These are phyloP conservation scores for Spirogloea muscicola DNA, from an alignment of 139 green algal species.

Conservation along the genomic window DNA sequence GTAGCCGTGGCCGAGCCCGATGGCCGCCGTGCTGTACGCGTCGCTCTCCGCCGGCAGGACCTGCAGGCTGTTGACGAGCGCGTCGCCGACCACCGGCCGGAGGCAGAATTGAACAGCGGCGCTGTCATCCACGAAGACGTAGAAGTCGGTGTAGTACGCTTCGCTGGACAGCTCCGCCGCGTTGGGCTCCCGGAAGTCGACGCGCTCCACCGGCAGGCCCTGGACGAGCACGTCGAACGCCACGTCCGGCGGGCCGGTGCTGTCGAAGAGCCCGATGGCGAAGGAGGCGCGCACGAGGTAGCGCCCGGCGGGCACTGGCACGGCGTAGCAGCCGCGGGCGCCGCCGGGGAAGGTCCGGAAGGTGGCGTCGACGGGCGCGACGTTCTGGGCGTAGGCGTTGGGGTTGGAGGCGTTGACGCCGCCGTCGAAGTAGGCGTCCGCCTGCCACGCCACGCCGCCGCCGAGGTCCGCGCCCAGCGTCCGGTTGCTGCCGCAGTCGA, in stretches of 20 bases:
- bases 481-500: slow-evolving; percentile 23
- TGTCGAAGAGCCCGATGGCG: slow-evolving; percentile 17
- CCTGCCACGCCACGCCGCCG: slow-evolving; percentile 6
- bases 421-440: slow-evolving; percentile 8
- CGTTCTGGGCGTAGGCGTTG: neutral
- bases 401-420: slow-evolving; percentile 1
- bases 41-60: slow-evolving; percentile 3
- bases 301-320: neutral
- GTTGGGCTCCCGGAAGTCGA: neutral
- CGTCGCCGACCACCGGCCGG: neutral
- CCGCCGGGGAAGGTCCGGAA: slow-evolving; percentile 1
- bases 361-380: neutral
- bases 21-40: slow-evolving; percentile 10
- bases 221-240: slow-evolving; percentile 12
- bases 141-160: slow-evolving; percentile 11
- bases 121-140: slow-evolving; percentile 1
- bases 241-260: neutral
- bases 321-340: slow-evolving; percentile 3
- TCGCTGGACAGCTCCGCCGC: too few relatives aligned
- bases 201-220: neutral
- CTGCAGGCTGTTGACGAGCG: slow-evolving; percentile 23
- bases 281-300: slow-evolving; percentile 28
- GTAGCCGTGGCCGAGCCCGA: neutral
- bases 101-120: slow-evolving; percentile 9
- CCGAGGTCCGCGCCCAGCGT: too few relatives aligned